A percentile compares a stretch with the other conserved stretches of the same genome.
These are phyloP conservation scores for Penicillium antarcticum DNA, from an alignment of 495 filamentous ascomycete species.

Conservation along the genomic window DNA sequence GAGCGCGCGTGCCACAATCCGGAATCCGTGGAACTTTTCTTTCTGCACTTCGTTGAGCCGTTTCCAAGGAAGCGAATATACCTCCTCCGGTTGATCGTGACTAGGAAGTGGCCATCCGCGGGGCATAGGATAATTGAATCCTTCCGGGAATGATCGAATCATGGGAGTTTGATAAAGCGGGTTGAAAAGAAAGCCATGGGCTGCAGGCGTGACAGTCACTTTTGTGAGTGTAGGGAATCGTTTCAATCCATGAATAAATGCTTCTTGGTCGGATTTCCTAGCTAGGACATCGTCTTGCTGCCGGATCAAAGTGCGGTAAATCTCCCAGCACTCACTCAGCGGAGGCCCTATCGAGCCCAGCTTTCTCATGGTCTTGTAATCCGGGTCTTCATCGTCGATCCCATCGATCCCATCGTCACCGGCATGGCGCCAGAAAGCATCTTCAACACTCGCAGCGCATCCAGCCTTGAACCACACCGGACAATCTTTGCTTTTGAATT, in stretches of 20 bases:
- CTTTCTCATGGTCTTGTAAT: neutral
- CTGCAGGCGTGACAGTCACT: constrained; percentile 20
- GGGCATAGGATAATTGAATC: constrained; percentile 20
- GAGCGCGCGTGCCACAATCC: constrained; percentile 4
- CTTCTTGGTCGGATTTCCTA: constrained; percentile 4
- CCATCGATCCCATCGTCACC: neutral
- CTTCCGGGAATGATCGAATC: constrained; percentile 19
- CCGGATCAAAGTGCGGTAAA: constrained; percentile 4
- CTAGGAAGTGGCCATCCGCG: constrained; percentile 14
- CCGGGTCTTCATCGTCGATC: constrained; percentile 2
- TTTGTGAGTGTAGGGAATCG: constrained; percentile 17
- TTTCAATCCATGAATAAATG: constrained; percentile 13
- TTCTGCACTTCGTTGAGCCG: constrained; percentile 1
- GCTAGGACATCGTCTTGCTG: constrained; percentile 6
- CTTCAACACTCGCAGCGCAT: neutral
- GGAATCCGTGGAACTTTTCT: constrained; percentile 12
- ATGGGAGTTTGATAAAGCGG: constrained; percentile 24
- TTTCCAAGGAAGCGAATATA: constrained; percentile 4
- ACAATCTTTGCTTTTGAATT: constrained; percentile 8
- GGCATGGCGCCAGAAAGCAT: neutral
- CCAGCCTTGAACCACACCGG: constrained; percentile 9
- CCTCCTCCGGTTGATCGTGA: neutral
- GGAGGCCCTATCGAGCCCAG: neutral
- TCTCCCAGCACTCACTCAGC: constrained; percentile 1
- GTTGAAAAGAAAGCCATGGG: constrained; percentile 15